phyloP scores from a whole-genome alignment of 345 rosid species.

The Sisymbrium irio region DNA sequence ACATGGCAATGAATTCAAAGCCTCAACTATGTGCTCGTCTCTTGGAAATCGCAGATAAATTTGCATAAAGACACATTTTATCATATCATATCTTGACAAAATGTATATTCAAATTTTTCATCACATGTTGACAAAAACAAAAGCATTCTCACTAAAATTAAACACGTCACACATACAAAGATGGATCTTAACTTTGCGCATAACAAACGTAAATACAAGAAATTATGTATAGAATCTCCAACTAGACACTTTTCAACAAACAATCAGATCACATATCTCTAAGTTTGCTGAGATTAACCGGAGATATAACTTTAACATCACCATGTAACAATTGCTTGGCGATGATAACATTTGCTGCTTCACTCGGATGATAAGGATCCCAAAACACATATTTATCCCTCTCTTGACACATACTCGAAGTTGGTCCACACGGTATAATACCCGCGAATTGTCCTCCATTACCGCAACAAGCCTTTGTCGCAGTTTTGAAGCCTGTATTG shows the following conservation, averaged over 20 bases:
- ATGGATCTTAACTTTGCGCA: neutral
- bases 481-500: constrained; percentile 37
- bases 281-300: constrained; percentile 42
- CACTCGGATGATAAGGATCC: constrained; percentile 47
- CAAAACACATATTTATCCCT: constrained; percentile 43
- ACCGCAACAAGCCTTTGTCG: constrained; percentile 42
- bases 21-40: constrained; percentile 31
- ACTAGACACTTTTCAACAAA: constrained; percentile 14
- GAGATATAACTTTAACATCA: constrained; percentile 37
- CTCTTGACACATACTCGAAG: constrained; percentile 36
- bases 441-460: constrained; percentile 62
- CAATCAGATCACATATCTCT: constrained; percentile 26
- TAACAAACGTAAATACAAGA: constrained; percentile 8
- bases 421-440: constrained; percentile 45
- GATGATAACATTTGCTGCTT: constrained; percentile 35
- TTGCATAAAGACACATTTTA: neutral
- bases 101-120: neutral
- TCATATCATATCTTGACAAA: too few relatives aligned
- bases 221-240: neutral
- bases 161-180: constrained; percentile 4
- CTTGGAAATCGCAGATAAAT: constrained; percentile 17
- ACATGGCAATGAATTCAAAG: constrained; percentile 41
- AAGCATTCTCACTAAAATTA: constrained; percentile 1
- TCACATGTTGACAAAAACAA: constrained; percentile 13
- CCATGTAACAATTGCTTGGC: constrained; percentile 43